These are phyloP conservation scores for Fusarium sp. DNA, from an alignment of 2,329 filamentous ascomycete genomes.

Conservation along the genomic window DNA sequence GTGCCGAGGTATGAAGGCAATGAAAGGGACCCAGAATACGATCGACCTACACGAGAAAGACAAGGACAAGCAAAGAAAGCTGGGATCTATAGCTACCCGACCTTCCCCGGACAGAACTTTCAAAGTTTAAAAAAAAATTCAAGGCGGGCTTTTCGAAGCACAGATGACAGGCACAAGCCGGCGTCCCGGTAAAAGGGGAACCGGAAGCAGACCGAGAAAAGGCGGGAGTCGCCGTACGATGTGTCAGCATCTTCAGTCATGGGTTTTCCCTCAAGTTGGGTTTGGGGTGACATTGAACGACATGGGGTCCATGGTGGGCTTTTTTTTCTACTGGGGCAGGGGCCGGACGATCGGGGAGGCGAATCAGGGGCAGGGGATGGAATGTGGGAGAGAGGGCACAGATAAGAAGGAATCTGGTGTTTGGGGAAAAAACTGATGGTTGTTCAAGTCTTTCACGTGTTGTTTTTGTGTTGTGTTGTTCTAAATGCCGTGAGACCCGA, in stretches of 20 bases:
- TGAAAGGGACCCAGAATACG: neutral
- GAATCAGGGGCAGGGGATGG: constrained; percentile 21
- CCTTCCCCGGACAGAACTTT: neutral
- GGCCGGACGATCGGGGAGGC: constrained; percentile 12
- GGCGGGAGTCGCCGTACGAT: constrained; percentile 1
- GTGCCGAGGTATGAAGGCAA: neutral
- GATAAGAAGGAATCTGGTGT: constrained; percentile 2
- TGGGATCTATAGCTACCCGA: neutral
- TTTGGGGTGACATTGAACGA: neutral
- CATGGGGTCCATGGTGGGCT: neutral
- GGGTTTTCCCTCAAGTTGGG: neutral
- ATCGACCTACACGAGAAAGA: neutral
- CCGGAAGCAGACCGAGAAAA: neutral
- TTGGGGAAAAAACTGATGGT: neutral
- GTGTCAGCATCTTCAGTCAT: constrained; percentile 31
- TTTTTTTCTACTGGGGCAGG: neutral
- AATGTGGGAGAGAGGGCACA: neutral
- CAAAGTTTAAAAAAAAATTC: neutral
- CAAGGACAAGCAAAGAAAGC: neutral
- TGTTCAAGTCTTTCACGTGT: neutral
- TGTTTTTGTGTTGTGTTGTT: neutral
- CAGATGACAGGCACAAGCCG: neutral
- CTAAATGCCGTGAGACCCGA: neutral
- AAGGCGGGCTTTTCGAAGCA: neutral
- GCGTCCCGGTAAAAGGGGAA: neutral